These are phyloP conservation scores for Lantana camara DNA, from an alignment of 257 asterid genomes.

Conservation along the genomic window DNA sequence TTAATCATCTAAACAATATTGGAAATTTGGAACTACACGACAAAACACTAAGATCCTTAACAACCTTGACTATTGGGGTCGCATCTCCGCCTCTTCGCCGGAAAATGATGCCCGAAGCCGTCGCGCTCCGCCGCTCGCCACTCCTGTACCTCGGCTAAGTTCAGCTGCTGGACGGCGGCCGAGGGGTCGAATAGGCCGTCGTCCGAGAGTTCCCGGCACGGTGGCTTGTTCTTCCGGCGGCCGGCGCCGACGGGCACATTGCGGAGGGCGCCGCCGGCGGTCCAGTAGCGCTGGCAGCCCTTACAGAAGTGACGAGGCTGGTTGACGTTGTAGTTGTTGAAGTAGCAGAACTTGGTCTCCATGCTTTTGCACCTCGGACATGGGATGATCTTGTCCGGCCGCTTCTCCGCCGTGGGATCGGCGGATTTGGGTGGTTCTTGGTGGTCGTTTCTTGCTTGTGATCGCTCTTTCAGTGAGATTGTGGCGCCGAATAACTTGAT, in stretches of 20 bases:
- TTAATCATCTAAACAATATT: background rate
- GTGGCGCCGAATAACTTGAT: slow-evolving; percentile 83
- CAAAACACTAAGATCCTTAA: slow-evolving; percentile 40
- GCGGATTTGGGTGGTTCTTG: slow-evolving; percentile 27
- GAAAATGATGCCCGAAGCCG: slow-evolving; percentile 43
- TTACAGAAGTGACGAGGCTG: slow-evolving; percentile 94
- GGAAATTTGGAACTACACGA: slow-evolving; percentile 29
- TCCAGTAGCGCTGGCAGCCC: slow-evolving; percentile 93
- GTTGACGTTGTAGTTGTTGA: slow-evolving; percentile 91
- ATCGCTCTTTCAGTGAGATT: slow-evolving; percentile 40
- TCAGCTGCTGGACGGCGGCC: slow-evolving; percentile 37
- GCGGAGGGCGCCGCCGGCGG: slow-evolving; percentile 93
- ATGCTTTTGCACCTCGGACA: slow-evolving; percentile 95
- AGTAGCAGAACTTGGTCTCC: slow-evolving; percentile 94
- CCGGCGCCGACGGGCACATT: slow-evolving; percentile 96
- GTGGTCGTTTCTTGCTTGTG: slow-evolving; percentile 11
- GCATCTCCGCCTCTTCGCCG: slow-evolving; percentile 76
- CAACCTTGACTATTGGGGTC: slow-evolving; percentile 52
- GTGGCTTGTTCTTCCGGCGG: slow-evolving; percentile 76
- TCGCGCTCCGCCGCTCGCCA: slow-evolving; percentile 56
- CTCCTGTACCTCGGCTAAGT: slow-evolving; percentile 47
- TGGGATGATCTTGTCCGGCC: slow-evolving; percentile 81
- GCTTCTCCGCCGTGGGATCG: slow-evolving; percentile 40
- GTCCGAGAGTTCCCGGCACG: slow-evolving; percentile 42
- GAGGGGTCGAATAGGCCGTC: slow-evolving; percentile 51